Evolutionary conservation across 352 stramenopile species (phyloP), one percentile per base, ranked within the genome.

Genomic region (Phytophthora colocasiae): DNA sequence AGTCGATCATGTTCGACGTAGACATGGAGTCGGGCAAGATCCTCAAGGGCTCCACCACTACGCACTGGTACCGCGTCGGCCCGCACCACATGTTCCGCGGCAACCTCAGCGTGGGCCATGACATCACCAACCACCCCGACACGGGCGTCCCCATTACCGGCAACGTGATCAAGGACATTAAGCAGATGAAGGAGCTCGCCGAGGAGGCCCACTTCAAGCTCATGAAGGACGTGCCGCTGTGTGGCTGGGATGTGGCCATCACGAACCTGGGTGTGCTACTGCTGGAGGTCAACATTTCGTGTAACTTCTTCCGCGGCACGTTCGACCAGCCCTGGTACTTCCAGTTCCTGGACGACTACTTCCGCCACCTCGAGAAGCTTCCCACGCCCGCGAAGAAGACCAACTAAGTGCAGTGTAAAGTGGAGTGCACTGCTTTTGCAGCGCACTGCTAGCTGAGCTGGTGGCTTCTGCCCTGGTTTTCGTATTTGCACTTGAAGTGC

Each of bases 1-100:
- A 96, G 81, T 98, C 95, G 36, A 98, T 99, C 67, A 92, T 99
- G 71, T 99, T 99, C 64, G 96, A 99, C 76, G 93, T 99, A 6
- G 95, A 99, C 78, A 89, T 97, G 69, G 85, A 93, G 34, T 97
- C 91, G 9, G 96, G 96, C 38, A 85, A 89, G 52, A 98, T 99
- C 66, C 53, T 91, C 19, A 93, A 95, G 73, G 97, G 97, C 44
- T 98, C 96, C 19, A 99, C 96, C 31, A 99, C 98, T 75, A 96
- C 86, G 26, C 96, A 99, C 80, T 99, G 97, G 97, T 97, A 98
- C 81, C 73, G 90, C 53, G 81, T 98, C 26, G 93, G 93, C 10
- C 77, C 81, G 27, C 74, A 87, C 56, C 87, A 97, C 74, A 64
- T 91, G 22, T 77, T 86, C 51, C 78, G 71, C 14, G 84, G 77